phyloP scores from a whole-genome alignment of 768 basidiomycete species.

The Pulveroboletus sp. region DNA sequence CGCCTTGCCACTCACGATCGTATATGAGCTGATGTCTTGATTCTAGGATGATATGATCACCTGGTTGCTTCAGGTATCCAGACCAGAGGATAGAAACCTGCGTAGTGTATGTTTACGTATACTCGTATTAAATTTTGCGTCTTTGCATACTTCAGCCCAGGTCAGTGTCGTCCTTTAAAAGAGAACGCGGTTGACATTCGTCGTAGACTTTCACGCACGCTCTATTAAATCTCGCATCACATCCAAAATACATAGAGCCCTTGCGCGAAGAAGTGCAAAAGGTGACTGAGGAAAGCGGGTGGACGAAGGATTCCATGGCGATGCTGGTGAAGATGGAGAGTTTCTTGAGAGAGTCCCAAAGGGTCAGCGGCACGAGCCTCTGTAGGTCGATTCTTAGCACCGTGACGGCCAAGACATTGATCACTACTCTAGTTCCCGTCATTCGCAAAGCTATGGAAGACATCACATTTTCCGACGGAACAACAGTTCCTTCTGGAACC shows the following conservation, averaged over 20 bases:
- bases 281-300: slow-evolving; percentile 31
- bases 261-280: slow-evolving; percentile 40
- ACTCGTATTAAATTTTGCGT: slow-evolving; percentile 37
- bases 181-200: neutral
- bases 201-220: slow-evolving; percentile 36
- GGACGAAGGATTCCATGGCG: slow-evolving; percentile 32
- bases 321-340: slow-evolving; percentile 40
- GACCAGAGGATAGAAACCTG: slow-evolving; percentile 26
- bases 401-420: slow-evolving; percentile 1
- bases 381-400: slow-evolving; percentile 21
- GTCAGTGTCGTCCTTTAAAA: slow-evolving; percentile 16
- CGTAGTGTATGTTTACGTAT: slow-evolving; percentile 31
- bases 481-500: slow-evolving; percentile 38
- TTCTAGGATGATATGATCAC: slow-evolving; percentile 38
- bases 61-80: slow-evolving; percentile 39
- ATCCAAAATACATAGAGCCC: slow-evolving; percentile 37
- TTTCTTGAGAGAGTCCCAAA: slow-evolving; percentile 42
- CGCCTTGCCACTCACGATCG: slow-evolving; percentile 4
- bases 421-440: slow-evolving; percentile 24
- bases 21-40: slow-evolving; percentile 5
- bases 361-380: slow-evolving; percentile 32
- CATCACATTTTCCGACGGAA: slow-evolving; percentile 34
- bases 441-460: slow-evolving; percentile 34
- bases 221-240: slow-evolving; percentile 38
- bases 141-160: slow-evolving; percentile 34